Evolutionary conservation across 345 rosid species (phyloP).

Genomic region (Populus simonii): DNA sequence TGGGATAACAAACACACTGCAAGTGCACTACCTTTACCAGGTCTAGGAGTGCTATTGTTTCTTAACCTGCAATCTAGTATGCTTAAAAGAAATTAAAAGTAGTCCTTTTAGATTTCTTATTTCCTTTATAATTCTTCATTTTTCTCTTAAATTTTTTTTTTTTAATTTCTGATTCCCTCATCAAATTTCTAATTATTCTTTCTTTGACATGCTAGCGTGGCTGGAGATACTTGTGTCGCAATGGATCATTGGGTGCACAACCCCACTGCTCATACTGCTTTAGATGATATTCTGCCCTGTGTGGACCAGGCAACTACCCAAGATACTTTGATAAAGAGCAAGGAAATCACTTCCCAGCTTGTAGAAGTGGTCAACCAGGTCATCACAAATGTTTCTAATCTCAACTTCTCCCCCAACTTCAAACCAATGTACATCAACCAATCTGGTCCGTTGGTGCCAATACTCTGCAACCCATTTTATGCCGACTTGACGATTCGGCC

Average conservation of each 20-base stretch:
- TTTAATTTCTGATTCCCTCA: no score
- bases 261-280: conserved; percentile 75
- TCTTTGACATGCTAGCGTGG: conserved; percentile 46
- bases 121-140: not conserved
- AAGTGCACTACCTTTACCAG: not conserved
- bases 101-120: not conserved
- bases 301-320: conserved; percentile 76
- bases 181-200: not conserved
- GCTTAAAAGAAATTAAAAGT: not conserved
- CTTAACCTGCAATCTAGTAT: not conserved
- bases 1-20: not conserved
- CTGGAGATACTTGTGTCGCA: conserved; percentile 85
- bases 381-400: conserved; percentile 88
- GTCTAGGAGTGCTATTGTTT: not conserved
- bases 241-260: conserved; percentile 82
- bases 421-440: conserved; percentile 76
- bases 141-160: not conserved
- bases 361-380: conserved; percentile 78
- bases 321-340: conserved; percentile 60
- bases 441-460: conserved; percentile 79
- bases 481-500: conserved; percentile 54
- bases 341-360: conserved; percentile 71
- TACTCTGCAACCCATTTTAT: conserved; percentile 77
- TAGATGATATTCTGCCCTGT: conserved; percentile 84
- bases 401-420: conserved; percentile 85